Base-by-base conservation (phyloP, 805 yeast species). In the Ogataea sp. region DNA sequence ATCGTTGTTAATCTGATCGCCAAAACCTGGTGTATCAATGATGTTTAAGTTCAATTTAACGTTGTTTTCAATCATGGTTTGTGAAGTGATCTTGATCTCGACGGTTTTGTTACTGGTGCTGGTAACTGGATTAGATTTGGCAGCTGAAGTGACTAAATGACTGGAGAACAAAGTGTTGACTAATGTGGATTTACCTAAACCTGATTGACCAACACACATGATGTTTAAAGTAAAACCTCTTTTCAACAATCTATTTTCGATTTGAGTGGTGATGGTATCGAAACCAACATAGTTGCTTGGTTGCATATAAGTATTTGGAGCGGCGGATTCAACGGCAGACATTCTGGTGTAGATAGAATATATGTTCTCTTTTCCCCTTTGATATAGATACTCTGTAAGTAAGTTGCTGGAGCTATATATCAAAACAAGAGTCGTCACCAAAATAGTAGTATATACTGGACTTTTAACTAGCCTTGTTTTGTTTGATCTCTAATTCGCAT, bases 21-120 rank as follows among this genome's bases (percentile, higher is more conserved):
- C 97, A 68, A 87, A 93, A 14, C 97, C 97, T 17, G 97, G 97
- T 3, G 98, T 93, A 59, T 93, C 98, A 56, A 93, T 85, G 40
- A 93, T 79, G 52, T 87, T 89, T 47, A 93, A 67, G 53, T 82
- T 82, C 58, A 93, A 75, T 45, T 80, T 78, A 41, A 93, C 97
- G 48, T 83, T 84, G 59, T 87, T 88, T 64, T 93, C 98, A 41
- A 78, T 63, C 47, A 93, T 70, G 15, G 73, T 70, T 45, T 82
- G 89, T n/a, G 74, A 61, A 23, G 79, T 70, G 21, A 80, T 80
- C 46, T 77, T 74, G 59, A 90, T 83, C 58, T 88, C 96, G 3
- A 94, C 76, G 24, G 98, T 90, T 51, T 83, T 83, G 47, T 83
- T 83, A 45, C 84, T 72, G 23, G 95, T 93, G 48, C 80, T 89